A percentile compares a stretch with the other conserved stretches of the same genome.
Conservation (phyloP, 805 yeast species). For the Pichia exigua region DNA sequence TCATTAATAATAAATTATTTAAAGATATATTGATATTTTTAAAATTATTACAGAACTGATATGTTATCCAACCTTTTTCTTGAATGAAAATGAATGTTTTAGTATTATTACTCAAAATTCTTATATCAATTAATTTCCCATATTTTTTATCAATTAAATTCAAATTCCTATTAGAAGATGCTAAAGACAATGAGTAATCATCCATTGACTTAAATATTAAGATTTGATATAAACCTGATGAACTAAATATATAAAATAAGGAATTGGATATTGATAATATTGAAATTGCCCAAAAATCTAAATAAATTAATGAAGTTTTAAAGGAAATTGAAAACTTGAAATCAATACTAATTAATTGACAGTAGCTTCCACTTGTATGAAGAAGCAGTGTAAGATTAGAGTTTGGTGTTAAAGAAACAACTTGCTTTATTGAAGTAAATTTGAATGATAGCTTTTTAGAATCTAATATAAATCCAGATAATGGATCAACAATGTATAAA, state of each 20-base stretch:
- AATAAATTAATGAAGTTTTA: slow-evolving; percentile 8
- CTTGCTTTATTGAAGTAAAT: slow-evolving; percentile 2
- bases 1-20: slow-evolving; percentile 11
- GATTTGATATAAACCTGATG: slow-evolving; percentile 2
- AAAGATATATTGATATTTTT: not conserved
- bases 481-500: slow-evolving; percentile 3
- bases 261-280: slow-evolving; percentile 16
- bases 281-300: slow-evolving; percentile 20
- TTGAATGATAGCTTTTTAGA: not conserved
- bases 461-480: not conserved
- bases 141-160: slow-evolving; percentile 11
- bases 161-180: slow-evolving; percentile 2
- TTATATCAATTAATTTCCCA: slow-evolving; percentile 18
- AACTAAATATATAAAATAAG: slow-evolving; percentile 15
- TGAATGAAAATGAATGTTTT: slow-evolving; percentile 21
- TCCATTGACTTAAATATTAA: not conserved
- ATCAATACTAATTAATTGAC: not conserved
- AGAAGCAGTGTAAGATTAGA: not conserved
- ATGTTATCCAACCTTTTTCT: slow-evolving; percentile 26
- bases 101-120: not conserved
- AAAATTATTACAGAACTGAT: slow-evolving; percentile 11
- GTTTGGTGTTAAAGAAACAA: not conserved
- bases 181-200: not conserved
- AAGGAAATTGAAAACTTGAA: not conserved
- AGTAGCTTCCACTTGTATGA: not conserved